A percentile compares a stretch with the other conserved stretches of the same genome.
Conservation (phyloP, 129 eudicot species). For the Glebionis coronaria region DNA sequence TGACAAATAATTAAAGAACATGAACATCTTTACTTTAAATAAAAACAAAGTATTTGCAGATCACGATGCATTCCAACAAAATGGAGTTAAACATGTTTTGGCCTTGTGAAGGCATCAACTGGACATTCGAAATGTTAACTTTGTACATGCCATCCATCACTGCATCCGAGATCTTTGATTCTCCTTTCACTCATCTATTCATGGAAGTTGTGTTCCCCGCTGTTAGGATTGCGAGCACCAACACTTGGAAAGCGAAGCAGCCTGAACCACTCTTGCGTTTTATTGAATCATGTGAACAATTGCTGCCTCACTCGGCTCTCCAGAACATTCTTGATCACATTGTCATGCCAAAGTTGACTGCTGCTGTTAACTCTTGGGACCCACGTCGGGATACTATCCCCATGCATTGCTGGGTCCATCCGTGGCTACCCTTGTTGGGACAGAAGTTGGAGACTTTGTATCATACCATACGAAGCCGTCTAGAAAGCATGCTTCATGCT, state of each 20-base stretch:
- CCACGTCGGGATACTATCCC: slow-evolving; percentile 73
- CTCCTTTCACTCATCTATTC: slow-evolving; percentile 41
- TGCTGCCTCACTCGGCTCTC: slow-evolving; percentile 57
- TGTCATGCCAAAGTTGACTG: too few species aligned
- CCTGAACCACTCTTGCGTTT: too few species aligned
- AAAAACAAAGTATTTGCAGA: too few species aligned
- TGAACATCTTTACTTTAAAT: slow-evolving; percentile 18
- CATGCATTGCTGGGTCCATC: slow-evolving; percentile 88
- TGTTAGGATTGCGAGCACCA: slow-evolving; percentile 59
- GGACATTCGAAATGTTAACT: too few species aligned
- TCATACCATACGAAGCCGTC: slow-evolving; percentile 51
- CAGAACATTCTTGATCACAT: slow-evolving; percentile 68
- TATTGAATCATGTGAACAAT: slow-evolving; percentile 70
- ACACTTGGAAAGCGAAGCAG: slow-evolving; percentile 83
- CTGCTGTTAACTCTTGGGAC: too few species aligned
- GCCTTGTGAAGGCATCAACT: too few species aligned
- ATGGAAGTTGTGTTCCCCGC: slow-evolving; percentile 83
- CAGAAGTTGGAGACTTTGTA: slow-evolving; percentile 51
- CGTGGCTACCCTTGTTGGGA: slow-evolving; percentile 79
- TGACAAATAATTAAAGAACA: slow-evolving; percentile 22
- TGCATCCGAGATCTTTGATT: slow-evolving; percentile 35
- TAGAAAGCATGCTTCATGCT: too few species aligned
- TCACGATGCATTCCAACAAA: too few species aligned
- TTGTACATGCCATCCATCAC: too few species aligned
- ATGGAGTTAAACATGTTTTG: too few species aligned